Base-by-base conservation (phyloP, 2,329 filamentous ascomycete species). In the Fusarium chaquense region DNA sequence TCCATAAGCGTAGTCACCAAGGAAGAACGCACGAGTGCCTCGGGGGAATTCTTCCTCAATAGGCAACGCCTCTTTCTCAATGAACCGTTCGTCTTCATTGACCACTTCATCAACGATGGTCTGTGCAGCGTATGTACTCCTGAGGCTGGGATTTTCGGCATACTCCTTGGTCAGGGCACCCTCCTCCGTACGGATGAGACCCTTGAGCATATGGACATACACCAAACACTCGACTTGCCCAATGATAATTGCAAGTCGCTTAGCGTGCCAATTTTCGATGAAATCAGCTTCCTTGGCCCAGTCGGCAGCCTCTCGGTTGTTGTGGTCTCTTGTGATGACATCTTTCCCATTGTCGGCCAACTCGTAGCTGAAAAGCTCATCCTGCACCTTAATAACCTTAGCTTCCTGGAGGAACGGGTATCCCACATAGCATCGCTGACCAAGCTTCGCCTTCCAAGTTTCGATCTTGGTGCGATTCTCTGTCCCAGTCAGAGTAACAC, bases 381-480 rank as follows among this genome's bases (percentile, higher is more conserved):
- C 96, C 1, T 94, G 95, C 2, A 98, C 93, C 58, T 90, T 91
- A 53, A 93, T 86, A 32, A 99, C 90, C 81, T 95, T 95, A 55
- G 93, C 96, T 81, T 99, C 97, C 74, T 97, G 93, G 69, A 99
- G 82, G 82, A 98, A 99, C 2, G 96, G 96, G 76, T 97, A 99
- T 38, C 95, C 94, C 65, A 98, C 92, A 77, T 93, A 93, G 63
- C 97, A 94, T 64, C 90, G 90, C 79, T 95, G 88, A 45, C 94
- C 95, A 45, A 99, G 86, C 76, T 93, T 95, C 51, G 84, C 81
- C 78, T 93, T 93, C 58, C 94, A 94, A 57, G 87, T 82, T 71
- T 92, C 89, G 24, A 90, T 84, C 69, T 88, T 92, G 49, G 91
- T 90, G 36, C 91, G 89, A 61, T 83, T 81, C 68, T 94, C 93